Conservation (phyloP, 2,329 filamentous ascomycete species). For the Periconia macrospinosa region DNA sequence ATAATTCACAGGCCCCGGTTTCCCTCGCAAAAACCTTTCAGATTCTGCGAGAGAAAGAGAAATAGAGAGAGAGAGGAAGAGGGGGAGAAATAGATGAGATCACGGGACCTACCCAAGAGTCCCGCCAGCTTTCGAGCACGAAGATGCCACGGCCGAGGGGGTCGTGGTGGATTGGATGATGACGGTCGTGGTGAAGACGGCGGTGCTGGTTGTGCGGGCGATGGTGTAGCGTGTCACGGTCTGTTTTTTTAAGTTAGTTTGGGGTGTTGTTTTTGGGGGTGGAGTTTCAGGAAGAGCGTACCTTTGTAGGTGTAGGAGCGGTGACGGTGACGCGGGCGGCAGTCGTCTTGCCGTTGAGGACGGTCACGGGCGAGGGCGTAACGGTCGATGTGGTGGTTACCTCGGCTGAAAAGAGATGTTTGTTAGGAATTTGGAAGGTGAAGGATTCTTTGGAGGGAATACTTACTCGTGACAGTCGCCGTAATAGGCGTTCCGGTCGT, state of each 20-base stretch:
- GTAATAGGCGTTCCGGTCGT: slow-evolving; percentile 20
- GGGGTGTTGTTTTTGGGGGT: neutral
- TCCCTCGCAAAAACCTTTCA: no score
- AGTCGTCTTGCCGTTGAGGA: slow-evolving; percentile 20
- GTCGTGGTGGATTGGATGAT: slow-evolving; percentile 25
- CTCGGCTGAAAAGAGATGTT: slow-evolving; percentile 3
- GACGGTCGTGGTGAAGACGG: slow-evolving; percentile 17
- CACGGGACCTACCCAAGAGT: slow-evolving; percentile 9
- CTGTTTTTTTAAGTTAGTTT: neutral
- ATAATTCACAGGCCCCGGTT: no score
- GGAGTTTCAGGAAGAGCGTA: neutral
- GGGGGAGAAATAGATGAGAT: no score
- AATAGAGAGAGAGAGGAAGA: no score
- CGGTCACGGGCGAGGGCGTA: slow-evolving; percentile 25
- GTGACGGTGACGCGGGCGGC: slow-evolving; percentile 24
- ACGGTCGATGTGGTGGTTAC: slow-evolving; percentile 15
- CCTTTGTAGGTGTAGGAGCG: slow-evolving; percentile 26
- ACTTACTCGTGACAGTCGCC: slow-evolving; percentile 16
- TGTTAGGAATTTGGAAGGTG: neutral
- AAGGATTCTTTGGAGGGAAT: neutral
- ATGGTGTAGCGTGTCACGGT: slow-evolving; percentile 20
- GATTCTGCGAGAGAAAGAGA: no score
- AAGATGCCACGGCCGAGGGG: slow-evolving; percentile 17
- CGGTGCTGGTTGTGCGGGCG: slow-evolving; percentile 19
- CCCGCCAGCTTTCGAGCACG: slow-evolving; percentile 22